phyloP scores from a whole-genome alignment of 495 filamentous ascomycete genomes.

The Delitschia confertaspora region DNA sequence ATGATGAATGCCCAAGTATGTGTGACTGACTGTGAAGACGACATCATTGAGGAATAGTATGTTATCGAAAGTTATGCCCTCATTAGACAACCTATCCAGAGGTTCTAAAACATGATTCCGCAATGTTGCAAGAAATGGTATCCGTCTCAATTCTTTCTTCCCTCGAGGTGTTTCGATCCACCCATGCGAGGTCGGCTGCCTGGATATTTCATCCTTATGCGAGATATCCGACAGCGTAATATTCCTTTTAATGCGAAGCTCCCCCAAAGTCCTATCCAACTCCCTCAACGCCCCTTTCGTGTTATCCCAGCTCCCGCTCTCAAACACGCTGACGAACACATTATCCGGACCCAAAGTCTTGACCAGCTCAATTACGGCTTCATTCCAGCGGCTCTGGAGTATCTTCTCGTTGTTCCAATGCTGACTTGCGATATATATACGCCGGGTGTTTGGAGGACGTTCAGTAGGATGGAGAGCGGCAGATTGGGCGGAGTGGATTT shows the following conservation, averaged over 20 bases:
- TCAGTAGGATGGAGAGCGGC: not conserved
- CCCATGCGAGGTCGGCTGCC: conserved; percentile 25
- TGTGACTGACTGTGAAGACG: conserved; percentile 50
- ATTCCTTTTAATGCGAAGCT: conserved; percentile 43
- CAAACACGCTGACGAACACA: conserved; percentile 60
- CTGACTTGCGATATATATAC: conserved; percentile 55
- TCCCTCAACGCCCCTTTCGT: conserved; percentile 56
- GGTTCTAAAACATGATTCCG: conserved; percentile 50
- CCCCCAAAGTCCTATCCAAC: conserved; percentile 48
- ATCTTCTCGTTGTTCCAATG: conserved; percentile 65
- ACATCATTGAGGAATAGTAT: conserved; percentile 71
- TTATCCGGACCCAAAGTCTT: conserved; percentile 53
- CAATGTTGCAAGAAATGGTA: conserved; percentile 57
- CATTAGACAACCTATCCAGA: conserved; percentile 39
- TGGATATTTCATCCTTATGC: conserved; percentile 45
- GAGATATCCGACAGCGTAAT: conserved; percentile 48
- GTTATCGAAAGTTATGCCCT: conserved; percentile 49
- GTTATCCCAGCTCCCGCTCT: conserved; percentile 64
- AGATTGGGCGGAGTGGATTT: not conserved
- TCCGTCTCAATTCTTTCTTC: conserved; percentile 48
- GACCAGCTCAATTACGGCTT: conserved; percentile 49
- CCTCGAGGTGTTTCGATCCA: conserved; percentile 32
- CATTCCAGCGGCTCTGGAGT: conserved; percentile 54
- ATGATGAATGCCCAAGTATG: not conserved
- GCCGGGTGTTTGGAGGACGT: conserved; percentile 5